Base-by-base conservation (phyloP, 768 basidiomycete genomes). In the Lactifluus piperatus region DNA sequence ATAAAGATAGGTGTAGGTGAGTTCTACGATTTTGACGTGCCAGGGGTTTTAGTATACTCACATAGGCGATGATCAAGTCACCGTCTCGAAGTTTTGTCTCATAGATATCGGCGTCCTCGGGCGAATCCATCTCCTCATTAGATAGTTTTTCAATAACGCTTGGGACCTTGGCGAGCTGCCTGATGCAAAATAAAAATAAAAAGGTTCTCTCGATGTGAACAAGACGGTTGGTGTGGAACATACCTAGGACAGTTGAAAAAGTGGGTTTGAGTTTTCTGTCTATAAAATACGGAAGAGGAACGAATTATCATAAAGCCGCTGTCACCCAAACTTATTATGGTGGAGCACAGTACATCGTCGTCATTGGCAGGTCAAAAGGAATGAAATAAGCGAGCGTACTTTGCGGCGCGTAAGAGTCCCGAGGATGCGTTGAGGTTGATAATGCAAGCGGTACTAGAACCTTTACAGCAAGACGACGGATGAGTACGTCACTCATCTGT, bases 401-500 rank as follows among this genome's bases (percentile, higher is more conserved):
- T 91, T 57, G 88, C 86, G 24, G 88, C 81, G 51, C 86, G 85
- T 57, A 92, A 74, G 45, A 85, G 62, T 16, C 89, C 89, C 2
- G 85, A 86, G 18, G 85, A 80, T 9, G 86, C 78, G 67, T 91
- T 91, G 55, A 92, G 69, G 54, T 80, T 88, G 37, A 90, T 68
- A 26, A 92, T 71, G 66, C 87, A 89, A 34, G 88, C 89, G 0
- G 91, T 93, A 68, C 91, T 92, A 11, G 91, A 91, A 56, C 90
- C 90, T 92, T 48, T 48, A 46, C 8, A 11, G 47, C 10, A 18
- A 43, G 16, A 51, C 29, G 72, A 16, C 24, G 8, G 39, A 63
- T 48, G 56, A 46, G 36, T 43, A n/a, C 10, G 47, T 18, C n/a
- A 18, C n/a, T 13, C 1, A 41, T 11, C 16, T 50, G 52, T 18